phyloP scores from a whole-genome alignment of 148 eudicot genomes.

The Camellia granthamiana region DNA sequence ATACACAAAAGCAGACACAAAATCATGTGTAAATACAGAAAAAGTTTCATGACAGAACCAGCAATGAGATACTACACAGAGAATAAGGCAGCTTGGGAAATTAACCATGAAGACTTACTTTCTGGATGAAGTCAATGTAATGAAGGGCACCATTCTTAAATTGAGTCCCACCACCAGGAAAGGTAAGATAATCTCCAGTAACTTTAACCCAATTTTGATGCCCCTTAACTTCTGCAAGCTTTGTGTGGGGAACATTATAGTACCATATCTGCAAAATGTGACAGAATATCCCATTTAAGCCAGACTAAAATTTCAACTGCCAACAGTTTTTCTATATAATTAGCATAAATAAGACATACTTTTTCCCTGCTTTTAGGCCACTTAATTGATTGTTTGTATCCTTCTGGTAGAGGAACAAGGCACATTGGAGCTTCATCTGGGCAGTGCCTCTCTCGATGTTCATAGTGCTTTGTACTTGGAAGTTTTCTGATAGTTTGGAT shows the following conservation, averaged over 20 bases:
- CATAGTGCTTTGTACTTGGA: slow-evolving; percentile 44
- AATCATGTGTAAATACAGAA: not conserved
- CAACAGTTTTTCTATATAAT: not conserved
- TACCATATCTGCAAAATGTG: slow-evolving; percentile 52
- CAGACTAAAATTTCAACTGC: not conserved
- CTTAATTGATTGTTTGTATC: slow-evolving; percentile 50
- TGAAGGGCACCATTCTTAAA: slow-evolving; percentile 60
- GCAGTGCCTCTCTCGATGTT: slow-evolving; percentile 76
- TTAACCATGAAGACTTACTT: slow-evolving; percentile 28
- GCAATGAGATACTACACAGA: not conserved
- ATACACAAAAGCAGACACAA: not conserved
- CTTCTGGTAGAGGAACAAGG: slow-evolving; percentile 64
- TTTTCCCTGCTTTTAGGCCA: slow-evolving; percentile 80
- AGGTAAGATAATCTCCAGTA: slow-evolving; percentile 57
- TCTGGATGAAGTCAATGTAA: slow-evolving; percentile 56
- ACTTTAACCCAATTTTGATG: slow-evolving; percentile 76
- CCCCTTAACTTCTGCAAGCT: slow-evolving; percentile 64
- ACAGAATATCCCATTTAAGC: not conserved
- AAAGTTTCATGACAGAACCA: not conserved
- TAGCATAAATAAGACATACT: slow-evolving; percentile 27
- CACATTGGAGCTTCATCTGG: slow-evolving; percentile 67
- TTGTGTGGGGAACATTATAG: slow-evolving; percentile 59
- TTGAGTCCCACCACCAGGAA: slow-evolving; percentile 78
- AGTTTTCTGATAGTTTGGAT: slow-evolving; percentile 51
- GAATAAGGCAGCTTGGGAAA: not conserved